phyloP scores from a whole-genome alignment of 345 rosid species.

The Acer yangbiense region DNA sequence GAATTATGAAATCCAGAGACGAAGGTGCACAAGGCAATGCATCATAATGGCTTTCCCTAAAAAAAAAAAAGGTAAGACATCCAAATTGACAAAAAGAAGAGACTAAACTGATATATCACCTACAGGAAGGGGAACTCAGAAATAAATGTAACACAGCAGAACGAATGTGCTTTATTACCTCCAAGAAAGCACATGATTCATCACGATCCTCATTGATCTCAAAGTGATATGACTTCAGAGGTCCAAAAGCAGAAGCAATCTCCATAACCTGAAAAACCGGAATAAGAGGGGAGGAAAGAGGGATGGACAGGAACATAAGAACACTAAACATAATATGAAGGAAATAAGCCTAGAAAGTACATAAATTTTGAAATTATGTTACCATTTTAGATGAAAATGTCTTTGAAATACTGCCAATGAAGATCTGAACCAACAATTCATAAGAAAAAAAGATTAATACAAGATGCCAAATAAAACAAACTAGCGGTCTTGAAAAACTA shows the following conservation, averaged over 20 bases:
- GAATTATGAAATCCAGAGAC: not conserved
- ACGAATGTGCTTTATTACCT: slow-evolving; percentile 55
- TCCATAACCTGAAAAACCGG: slow-evolving; percentile 66
- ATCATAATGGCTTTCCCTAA: not conserved
- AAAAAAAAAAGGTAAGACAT: not conserved
- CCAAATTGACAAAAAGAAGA: slow-evolving; percentile 1
- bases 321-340: slow-evolving; percentile 8
- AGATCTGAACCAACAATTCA: slow-evolving; percentile 63
- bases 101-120: slow-evolving; percentile 3
- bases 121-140: not conserved
- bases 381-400: slow-evolving; percentile 83
- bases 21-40: not conserved
- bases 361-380: slow-evolving; percentile 22
- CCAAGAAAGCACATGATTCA: slow-evolving; percentile 63
- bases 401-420: slow-evolving; percentile 82
- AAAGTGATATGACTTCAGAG: slow-evolving; percentile 71
- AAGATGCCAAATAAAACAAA: slow-evolving; percentile 14
- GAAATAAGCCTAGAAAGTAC: slow-evolving; percentile 8
- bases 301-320: slow-evolving; percentile 7
- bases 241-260: slow-evolving; percentile 86
- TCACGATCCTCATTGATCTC: slow-evolving; percentile 39
- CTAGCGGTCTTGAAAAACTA: not conserved
- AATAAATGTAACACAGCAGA: slow-evolving; percentile 19
- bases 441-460: slow-evolving; percentile 8
- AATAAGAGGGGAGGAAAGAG: slow-evolving; percentile 17